Evolutionary conservation across 306 rosid species (phyloP), one percentile per base, ranked within the genome.

Genomic region (Corylus heterophylla): DNA sequence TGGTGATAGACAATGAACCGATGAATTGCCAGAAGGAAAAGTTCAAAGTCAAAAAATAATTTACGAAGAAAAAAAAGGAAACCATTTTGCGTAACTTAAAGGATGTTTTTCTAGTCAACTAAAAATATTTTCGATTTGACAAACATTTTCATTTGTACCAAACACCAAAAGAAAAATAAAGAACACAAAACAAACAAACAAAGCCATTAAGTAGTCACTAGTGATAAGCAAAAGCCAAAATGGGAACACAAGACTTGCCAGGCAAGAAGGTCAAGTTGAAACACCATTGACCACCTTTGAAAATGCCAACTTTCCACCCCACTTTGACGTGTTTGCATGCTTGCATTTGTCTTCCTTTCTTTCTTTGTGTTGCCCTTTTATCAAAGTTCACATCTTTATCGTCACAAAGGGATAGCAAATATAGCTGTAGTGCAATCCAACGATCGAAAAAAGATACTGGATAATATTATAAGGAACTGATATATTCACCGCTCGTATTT

Each of bases 261-360:
- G 35, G 51, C 59, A 70, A 14, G 37, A 11, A 18, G 66, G 12
- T 27, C 50, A 35, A 44, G 16, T 49, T 49, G 76, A 78, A 76
- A 55, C 6, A n/a, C 77, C 82, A 84, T 83, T 68, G 90, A 88
- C 89, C 77, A 14, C 27, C 61, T 77, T 78, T 52, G 29, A 47
- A 13, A 71, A 72, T 14, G 62, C 37, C 22, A 69, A 80, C 94
- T 90, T 92, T 90, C 87, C 97, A 93, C 87, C 89, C 77, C 76
- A 73, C 64, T 4, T 75, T 75, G 79, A 87, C 93, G 92, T 86
- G 95, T 83, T 76, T 76, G n/a, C 18, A 58, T 78, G 81, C 52
- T 76, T 70, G 42, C 59, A 69, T 79, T 61, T 74, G 74, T 73
- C 71, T 82, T 55, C 76, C 76, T 18, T 55, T 54, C 45, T 54